A percentile compares a stretch with the other conserved stretches of the same genome.
Conservation (phyloP, 2,329 filamentous ascomycete species). For the Clarireedia sp. region DNA sequence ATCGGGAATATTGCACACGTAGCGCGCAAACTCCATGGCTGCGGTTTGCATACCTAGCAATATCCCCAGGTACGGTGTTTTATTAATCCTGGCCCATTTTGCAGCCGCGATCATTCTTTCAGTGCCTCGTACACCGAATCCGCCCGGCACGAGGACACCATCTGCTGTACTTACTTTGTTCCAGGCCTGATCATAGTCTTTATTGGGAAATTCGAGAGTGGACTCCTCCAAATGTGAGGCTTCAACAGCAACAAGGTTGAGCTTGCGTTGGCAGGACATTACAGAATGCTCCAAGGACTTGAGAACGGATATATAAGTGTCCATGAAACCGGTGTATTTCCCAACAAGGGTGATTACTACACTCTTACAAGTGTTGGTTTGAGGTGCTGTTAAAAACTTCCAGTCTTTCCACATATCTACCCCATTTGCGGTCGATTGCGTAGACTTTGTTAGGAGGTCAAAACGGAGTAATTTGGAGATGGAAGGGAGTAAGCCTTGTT, state of each 20-base stretch:
- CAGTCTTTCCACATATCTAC: slow-evolving; percentile 66
- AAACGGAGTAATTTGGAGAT: slow-evolving; percentile 60
- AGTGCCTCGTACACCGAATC: slow-evolving; percentile 65
- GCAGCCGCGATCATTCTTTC: slow-evolving; percentile 85
- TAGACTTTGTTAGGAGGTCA: slow-evolving; percentile 45
- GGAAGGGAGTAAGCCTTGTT: slow-evolving; percentile 64
- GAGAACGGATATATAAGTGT: slow-evolving; percentile 75
- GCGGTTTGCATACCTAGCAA: slow-evolving; percentile 72
- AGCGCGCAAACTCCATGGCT: slow-evolving; percentile 78
- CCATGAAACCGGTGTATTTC: slow-evolving; percentile 79
- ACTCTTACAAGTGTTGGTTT: background rate
- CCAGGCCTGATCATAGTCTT: slow-evolving; percentile 80
- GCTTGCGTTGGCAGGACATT: slow-evolving; percentile 73
- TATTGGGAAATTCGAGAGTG: slow-evolving; percentile 53
- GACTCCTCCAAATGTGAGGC: slow-evolving; percentile 71
- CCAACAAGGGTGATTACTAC: slow-evolving; percentile 83
- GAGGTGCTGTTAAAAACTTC: slow-evolving; percentile 30
- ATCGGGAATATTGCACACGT: slow-evolving; percentile 56
- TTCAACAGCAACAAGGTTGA: slow-evolving; percentile 79
- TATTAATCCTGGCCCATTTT: slow-evolving; percentile 78
- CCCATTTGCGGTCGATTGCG: slow-evolving; percentile 53
- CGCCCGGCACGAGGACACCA: slow-evolving; percentile 49
- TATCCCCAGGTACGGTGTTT: slow-evolving; percentile 77
- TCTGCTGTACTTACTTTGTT: slow-evolving; percentile 63
- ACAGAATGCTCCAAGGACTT: slow-evolving; percentile 87